Evolutionary conservation across 2,329 filamentous ascomycete genomes (phyloP).

Genomic region (Trichoderma pleuroti): DNA sequence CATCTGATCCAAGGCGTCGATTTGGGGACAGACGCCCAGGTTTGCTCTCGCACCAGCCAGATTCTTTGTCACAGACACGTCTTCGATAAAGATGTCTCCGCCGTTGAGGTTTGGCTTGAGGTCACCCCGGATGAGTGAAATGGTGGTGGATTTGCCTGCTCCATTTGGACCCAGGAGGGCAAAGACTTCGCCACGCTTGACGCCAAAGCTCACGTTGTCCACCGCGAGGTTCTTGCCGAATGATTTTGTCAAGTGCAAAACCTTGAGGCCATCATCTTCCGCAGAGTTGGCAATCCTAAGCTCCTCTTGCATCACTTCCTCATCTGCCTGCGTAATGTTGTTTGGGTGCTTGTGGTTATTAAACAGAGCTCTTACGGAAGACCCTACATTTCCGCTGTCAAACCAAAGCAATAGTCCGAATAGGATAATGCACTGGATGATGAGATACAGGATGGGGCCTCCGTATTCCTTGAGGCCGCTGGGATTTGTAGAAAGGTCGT

Average conservation of each 20-base stretch:
- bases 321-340: conserved; percentile 38
- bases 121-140: conserved; percentile 86
- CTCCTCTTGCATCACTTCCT: conserved; percentile 64
- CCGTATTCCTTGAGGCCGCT: conserved; percentile 72
- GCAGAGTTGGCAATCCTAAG: conserved; percentile 50
- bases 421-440: conserved; percentile 67
- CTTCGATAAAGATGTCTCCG: conserved; percentile 80
- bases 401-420: conserved; percentile 74
- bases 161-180: conserved; percentile 87
- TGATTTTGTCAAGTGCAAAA: conserved; percentile 73
- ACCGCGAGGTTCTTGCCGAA: conserved; percentile 76
- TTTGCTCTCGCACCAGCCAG: conserved; percentile 69
- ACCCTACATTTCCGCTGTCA: conserved; percentile 68
- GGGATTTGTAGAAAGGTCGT: conserved; percentile 62
- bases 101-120: conserved; percentile 65
- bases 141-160: conserved; percentile 86
- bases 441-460: conserved; percentile 78
- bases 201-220: conserved; percentile 82
- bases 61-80: conserved; percentile 68
- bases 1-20: conserved; percentile 86
- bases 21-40: conserved; percentile 88
- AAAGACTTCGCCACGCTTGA: conserved; percentile 78
- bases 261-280: conserved; percentile 65
- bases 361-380: conserved; percentile 45
- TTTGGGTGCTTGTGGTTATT: conserved; percentile 27